Evolutionary conservation across 192 early-diverging fungal species (phyloP).

Genomic region (Backusella morwellensis): DNA sequence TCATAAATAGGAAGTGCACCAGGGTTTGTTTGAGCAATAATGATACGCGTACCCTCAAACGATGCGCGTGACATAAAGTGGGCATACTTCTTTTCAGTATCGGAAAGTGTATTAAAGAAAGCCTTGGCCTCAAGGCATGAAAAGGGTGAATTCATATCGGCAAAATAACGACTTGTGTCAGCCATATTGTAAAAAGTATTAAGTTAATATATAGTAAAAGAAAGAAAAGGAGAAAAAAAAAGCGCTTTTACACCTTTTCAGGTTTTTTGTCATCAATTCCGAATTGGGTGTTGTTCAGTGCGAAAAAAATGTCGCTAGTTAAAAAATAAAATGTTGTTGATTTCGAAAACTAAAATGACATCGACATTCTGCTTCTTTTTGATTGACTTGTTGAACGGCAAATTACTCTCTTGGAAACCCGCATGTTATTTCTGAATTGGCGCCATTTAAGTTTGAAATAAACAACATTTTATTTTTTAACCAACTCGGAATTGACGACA

Average conservation of each 20-base stretch:
- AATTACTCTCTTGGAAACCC: no score
- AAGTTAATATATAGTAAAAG: not conserved
- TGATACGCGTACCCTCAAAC: constrained; percentile 50
- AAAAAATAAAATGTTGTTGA: no score
- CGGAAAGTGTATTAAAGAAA: constrained; percentile 47
- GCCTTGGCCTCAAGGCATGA: constrained; percentile 45
- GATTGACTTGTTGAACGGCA: no score
- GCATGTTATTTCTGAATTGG: no score
- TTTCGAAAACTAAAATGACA: no score
- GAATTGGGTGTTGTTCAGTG: no score
- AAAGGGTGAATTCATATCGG: constrained; percentile 47
- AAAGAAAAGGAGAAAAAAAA: not conserved
- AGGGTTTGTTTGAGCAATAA: constrained; percentile 38
- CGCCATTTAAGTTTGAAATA: no score
- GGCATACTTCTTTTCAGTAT: constrained; percentile 51
- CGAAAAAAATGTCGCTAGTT: no score
- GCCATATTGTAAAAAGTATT: not conserved
- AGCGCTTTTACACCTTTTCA: not conserved
- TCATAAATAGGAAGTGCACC: constrained; percentile 34
- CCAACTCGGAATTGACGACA: no score
- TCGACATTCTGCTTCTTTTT: no score
- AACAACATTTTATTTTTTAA: no score
- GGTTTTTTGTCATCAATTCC: no score
- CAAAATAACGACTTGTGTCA: constrained; percentile 30
- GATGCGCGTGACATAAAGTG: constrained; percentile 54